Evolutionary conservation across 208 protist species (phyloP).

Genomic region (Acanthamoeba triangularis): DNA sequence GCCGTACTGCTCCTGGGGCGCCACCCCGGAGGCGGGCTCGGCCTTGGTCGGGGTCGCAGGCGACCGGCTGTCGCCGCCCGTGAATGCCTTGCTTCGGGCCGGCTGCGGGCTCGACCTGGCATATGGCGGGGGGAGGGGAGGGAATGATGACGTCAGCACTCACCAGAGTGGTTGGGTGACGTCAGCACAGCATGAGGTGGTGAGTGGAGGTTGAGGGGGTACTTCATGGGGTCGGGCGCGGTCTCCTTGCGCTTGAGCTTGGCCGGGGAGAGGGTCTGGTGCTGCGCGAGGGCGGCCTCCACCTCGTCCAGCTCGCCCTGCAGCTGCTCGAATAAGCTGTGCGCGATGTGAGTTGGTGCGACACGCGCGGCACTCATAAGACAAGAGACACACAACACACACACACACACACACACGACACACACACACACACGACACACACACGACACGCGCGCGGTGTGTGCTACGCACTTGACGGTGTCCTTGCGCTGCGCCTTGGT

Average conservation of each 20-base stretch:
- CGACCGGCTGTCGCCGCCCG: neutral
- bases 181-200: too few relatives aligned
- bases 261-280: neutral
- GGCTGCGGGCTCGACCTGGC: neutral
- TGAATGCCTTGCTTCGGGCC: neutral
- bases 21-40: neutral
- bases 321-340: neutral
- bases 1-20: neutral
- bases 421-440: neutral
- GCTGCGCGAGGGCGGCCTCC: neutral
- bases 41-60: neutral
- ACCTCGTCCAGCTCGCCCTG: constrained; percentile 36
- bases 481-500: constrained; percentile 62
- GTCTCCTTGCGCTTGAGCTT: constrained; percentile 36
- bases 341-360: neutral
- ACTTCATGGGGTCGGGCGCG: too few relatives aligned
- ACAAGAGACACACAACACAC: too few relatives aligned
- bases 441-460: neutral
- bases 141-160: neutral
- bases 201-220: neutral
- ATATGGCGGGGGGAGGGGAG: neutral
- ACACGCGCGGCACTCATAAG: too few relatives aligned
- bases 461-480: neutral
- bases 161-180: too few relatives aligned
- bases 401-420: neutral